Evolutionary conservation across 257 asterid genomes (phyloP), one percentile per base, ranked within the genome.

Genomic region (Parsonsia alboflavescens): DNA sequence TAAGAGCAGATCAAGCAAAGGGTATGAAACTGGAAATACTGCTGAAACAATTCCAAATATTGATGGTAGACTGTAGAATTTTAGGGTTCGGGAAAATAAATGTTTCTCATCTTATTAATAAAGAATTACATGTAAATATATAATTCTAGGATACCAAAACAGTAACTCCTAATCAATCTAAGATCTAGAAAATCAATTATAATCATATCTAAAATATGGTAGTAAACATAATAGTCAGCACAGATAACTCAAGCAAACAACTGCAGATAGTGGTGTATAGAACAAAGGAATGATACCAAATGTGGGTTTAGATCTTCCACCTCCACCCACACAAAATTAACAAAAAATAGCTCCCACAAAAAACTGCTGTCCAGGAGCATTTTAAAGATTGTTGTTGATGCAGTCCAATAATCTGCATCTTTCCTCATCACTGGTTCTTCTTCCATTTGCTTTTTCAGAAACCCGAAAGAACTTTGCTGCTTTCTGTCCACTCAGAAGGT

Each of bases 401-500:
- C 62, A 28, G 56, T 71, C 58, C 6, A 48, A 56, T 39, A 28
- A 19, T 22, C 33, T 28, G 39, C 41, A 46, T 2, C 45, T 52
- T 73, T 44, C 13, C 6, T 70, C 15, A 50, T 15, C 10, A 61
- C 22, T 7, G 10, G 26, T 62, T n/a, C 71, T 48, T 72, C 73
- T 24, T 57, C 36, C 26, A 21, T 65, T 62, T 71, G 72, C 76
- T 77, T 73, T 86, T 82, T 13, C 98, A 94, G 99, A 94, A 94
- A 80, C 93, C 89, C 66, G 93, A 89, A 86, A 88, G 99, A 75
- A 92, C 91, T 77, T 85, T 90, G 81, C 81, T 83, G 53, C 81
- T 94, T 72, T 89, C 97, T 71, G 91, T 94, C 74, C 97, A 90
- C 82, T 92, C 99, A 72, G 99, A 94, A 87, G 97, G 99, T 79